These are phyloP conservation scores for Narthecium ossifragum DNA, from an alignment of 106 monocot genomes.

Conservation along the genomic window DNA sequence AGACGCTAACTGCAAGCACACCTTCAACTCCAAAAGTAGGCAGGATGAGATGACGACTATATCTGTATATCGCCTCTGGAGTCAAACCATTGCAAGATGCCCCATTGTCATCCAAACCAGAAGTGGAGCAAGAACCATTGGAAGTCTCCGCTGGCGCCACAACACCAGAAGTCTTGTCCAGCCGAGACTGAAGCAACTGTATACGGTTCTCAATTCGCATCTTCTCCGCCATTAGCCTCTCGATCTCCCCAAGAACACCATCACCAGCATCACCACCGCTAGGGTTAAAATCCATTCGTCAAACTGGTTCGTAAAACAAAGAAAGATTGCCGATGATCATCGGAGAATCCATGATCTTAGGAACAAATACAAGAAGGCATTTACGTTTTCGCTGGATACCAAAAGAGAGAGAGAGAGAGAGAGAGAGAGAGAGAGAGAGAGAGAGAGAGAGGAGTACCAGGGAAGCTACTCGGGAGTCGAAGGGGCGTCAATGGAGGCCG, in stretches of 20 bases:
- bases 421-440: too few relatives aligned
- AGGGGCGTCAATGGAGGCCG: too few relatives aligned
- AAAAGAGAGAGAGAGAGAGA: too few relatives aligned
- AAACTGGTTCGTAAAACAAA: too few relatives aligned
- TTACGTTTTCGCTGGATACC: too few relatives aligned
- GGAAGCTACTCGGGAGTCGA: too few relatives aligned
- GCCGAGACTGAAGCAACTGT: constrained; percentile 37
- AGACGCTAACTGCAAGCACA: neutral
- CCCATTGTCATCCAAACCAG: neutral
- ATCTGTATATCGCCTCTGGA: constrained; percentile 76
- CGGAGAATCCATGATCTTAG: too few relatives aligned
- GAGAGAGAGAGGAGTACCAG: too few relatives aligned
- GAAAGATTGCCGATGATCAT: too few relatives aligned
- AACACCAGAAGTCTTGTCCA: constrained; percentile 4
- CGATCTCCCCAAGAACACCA: constrained; percentile 29
- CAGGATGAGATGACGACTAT: constrained; percentile 85
- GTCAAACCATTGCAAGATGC: constrained; percentile 31
- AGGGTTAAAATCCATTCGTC: neutral
- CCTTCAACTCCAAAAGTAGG: constrained; percentile 93
- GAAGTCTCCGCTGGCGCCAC: neutral
- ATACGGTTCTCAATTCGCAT: constrained; percentile 55
- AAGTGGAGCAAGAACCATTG: neutral
- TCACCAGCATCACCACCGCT: neutral
- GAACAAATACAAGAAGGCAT: too few relatives aligned
- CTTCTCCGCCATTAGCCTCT: constrained; percentile 56